phyloP scores from a whole-genome alignment of 768 basidiomycete genomes.

The Postia placenta region DNA sequence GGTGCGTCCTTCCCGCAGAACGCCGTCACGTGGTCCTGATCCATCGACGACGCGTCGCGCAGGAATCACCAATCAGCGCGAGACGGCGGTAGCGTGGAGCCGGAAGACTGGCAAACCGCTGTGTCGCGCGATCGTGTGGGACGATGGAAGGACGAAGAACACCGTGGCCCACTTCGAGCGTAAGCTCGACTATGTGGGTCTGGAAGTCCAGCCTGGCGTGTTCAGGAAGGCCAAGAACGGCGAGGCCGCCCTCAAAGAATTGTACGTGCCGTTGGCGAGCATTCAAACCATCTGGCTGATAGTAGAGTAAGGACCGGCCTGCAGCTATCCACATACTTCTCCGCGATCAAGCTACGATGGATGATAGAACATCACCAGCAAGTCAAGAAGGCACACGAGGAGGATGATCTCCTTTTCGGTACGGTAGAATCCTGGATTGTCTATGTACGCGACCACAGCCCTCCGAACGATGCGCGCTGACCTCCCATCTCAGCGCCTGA shows the following conservation, averaged over 20 bases:
- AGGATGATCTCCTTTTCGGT: constrained; percentile 82
- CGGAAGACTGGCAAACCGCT: constrained; percentile 83
- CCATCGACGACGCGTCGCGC: constrained; percentile 2
- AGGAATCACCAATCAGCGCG: constrained; percentile 97
- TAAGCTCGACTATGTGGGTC: constrained; percentile 64
- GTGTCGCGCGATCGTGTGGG: constrained; percentile 92
- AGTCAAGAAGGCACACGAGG: constrained; percentile 72
- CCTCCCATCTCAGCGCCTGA: constrained; percentile 53
- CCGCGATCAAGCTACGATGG: constrained; percentile 94
- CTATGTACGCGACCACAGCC: constrained; percentile 49
- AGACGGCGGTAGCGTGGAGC: constrained; percentile 94
- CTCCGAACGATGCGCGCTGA: background rate
- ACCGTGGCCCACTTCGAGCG: constrained; percentile 76
- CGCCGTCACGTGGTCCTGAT: constrained; percentile 4
- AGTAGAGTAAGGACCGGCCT: constrained; percentile 81
- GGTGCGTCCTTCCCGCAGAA: constrained; percentile 47
- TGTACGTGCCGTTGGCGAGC: constrained; percentile 39
- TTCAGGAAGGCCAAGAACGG: constrained; percentile 71
- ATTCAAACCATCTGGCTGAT: background rate
- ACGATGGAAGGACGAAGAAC: constrained; percentile 87
- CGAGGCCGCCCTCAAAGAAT: constrained; percentile 52
- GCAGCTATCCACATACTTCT: constrained; percentile 97
- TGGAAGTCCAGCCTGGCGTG: constrained; percentile 61
- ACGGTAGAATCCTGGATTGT: constrained; percentile 97
- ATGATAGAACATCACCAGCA: constrained; percentile 84